A percentile compares a stretch with the other conserved stretches of the same genome.
These are phyloP conservation scores for Arthrinium puccinioides DNA, from an alignment of 2,329 filamentous ascomycete species.

Conservation along the genomic window DNA sequence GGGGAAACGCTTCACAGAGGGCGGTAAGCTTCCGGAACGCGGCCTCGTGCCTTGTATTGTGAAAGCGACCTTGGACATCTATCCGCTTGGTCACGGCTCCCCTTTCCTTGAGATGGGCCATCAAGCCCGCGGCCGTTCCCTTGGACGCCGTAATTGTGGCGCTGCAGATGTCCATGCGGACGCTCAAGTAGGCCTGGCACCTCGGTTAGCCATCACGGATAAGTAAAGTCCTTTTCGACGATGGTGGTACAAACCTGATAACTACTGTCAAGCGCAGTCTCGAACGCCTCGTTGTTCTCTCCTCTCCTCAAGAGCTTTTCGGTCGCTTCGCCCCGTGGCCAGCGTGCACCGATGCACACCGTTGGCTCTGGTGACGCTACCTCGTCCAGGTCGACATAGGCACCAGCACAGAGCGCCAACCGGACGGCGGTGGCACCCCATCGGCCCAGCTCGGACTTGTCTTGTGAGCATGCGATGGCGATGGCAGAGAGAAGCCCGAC, in stretches of 20 bases:
- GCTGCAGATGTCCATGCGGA: neutral
- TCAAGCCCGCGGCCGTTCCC: neutral
- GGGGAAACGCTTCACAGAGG: neutral
- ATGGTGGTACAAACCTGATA: too few relatives aligned
- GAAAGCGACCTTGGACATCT: neutral
- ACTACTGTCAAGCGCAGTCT: too few relatives aligned
- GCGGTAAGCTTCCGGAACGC: neutral
- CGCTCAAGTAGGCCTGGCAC: neutral
- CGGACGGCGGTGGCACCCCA: neutral
- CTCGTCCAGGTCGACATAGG: neutral
- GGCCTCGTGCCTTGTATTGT: neutral
- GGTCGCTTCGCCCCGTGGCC: neutral
- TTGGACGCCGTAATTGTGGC: neutral
- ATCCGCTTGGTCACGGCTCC: neutral
- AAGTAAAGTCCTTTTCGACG: too few relatives aligned
- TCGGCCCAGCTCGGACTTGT: neutral
- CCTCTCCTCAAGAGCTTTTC: too few relatives aligned
- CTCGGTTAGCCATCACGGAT: neutral
- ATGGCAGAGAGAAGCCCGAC: neutral
- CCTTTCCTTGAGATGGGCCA: neutral
- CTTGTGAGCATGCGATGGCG: neutral
- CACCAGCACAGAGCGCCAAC: neutral
- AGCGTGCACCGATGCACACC: neutral
- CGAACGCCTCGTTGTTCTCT: too few relatives aligned
- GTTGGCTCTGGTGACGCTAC: neutral